Evolutionary conservation across 371 early-diverging fungal species (phyloP).

Genomic region (Capillidium heterosporum): DNA sequence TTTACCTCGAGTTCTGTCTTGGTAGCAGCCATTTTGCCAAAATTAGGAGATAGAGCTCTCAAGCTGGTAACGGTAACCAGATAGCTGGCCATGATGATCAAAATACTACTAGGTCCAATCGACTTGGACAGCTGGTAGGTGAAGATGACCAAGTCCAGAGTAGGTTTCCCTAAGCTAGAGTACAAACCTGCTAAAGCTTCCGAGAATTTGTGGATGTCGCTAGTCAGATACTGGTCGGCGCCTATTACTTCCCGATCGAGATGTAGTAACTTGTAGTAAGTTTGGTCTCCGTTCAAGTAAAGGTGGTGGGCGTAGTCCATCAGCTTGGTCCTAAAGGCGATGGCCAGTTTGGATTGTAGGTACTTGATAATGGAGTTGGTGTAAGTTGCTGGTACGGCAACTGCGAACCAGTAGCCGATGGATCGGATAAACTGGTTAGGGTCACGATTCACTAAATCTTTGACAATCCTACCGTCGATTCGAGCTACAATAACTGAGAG

Average conservation of each 20-base stretch:
- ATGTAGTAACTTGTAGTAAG: conserved; percentile 67
- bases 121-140: conserved; percentile 59
- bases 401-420: conserved; percentile 79
- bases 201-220: conserved; percentile 70
- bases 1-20: conserved; percentile 60
- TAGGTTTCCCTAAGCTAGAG: conserved; percentile 70
- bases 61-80: conserved; percentile 46
- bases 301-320: conserved; percentile 59
- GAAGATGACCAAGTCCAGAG: conserved; percentile 68
- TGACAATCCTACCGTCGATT: conserved; percentile 84
- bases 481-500: conserved; percentile 81
- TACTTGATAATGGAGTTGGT: conserved; percentile 91
- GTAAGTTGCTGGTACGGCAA: conserved; percentile 92
- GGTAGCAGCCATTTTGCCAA: conserved; percentile 66
- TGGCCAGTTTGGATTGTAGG: conserved; percentile 79
- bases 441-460: conserved; percentile 50
- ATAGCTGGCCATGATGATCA: conserved; percentile 47
- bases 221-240: conserved; percentile 71
- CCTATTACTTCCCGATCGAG: conserved; percentile 70
- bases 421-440: conserved; percentile 30
- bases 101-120: conserved; percentile 51
- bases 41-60: conserved; percentile 59
- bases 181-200: conserved; percentile 52
- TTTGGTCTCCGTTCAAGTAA: conserved; percentile 51
- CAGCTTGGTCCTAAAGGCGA: conserved; percentile 69